These are phyloP conservation scores for Elongisporangium anandrum DNA, from an alignment of 352 stramenopile genomes.

Conservation along the genomic window DNA sequence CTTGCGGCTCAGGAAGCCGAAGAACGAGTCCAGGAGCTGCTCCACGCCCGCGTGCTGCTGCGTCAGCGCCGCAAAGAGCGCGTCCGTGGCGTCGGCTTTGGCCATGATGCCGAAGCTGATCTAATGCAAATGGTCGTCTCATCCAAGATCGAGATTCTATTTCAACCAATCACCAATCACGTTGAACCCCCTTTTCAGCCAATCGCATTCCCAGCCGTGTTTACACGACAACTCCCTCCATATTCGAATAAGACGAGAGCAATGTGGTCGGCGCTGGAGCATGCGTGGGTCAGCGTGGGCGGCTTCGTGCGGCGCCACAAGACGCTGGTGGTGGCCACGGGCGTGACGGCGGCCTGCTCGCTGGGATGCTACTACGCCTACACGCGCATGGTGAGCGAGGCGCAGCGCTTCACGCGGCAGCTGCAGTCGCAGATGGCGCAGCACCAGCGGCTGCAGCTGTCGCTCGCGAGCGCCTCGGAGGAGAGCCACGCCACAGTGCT, in stretches of 20 bases:
- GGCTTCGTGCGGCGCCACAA: slow-evolving; percentile 69
- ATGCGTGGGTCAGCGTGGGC: slow-evolving; percentile 41
- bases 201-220: not conserved
- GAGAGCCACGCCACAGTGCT: slow-evolving; percentile 72
- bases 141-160: not conserved
- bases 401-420: slow-evolving; percentile 65
- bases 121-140: not conserved
- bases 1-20: slow-evolving; percentile 96
- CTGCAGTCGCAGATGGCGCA: slow-evolving; percentile 69
- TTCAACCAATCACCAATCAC: not conserved
- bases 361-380: slow-evolving; percentile 69
- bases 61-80: slow-evolving; percentile 93
- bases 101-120: slow-evolving; percentile 15
- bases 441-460: slow-evolving; percentile 71
- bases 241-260: slow-evolving; percentile 3
- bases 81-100: slow-evolving; percentile 24
- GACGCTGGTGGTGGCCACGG: slow-evolving; percentile 47
- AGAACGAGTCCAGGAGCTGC: slow-evolving; percentile 95
- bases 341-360: slow-evolving; percentile 41
- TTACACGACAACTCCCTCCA: slow-evolving; percentile 2
- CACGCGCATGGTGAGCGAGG: slow-evolving; percentile 52
- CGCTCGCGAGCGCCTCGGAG: slow-evolving; percentile 64
- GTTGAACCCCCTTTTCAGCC: slow-evolving; percentile 2
- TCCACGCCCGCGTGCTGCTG: slow-evolving; percentile 95
- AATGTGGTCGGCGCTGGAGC: slow-evolving; percentile 73